Evolutionary conservation across 1,284 basidiomycete species (phyloP), one percentile per base, ranked within the genome.

Genomic region (Thelephora terrestris): DNA sequence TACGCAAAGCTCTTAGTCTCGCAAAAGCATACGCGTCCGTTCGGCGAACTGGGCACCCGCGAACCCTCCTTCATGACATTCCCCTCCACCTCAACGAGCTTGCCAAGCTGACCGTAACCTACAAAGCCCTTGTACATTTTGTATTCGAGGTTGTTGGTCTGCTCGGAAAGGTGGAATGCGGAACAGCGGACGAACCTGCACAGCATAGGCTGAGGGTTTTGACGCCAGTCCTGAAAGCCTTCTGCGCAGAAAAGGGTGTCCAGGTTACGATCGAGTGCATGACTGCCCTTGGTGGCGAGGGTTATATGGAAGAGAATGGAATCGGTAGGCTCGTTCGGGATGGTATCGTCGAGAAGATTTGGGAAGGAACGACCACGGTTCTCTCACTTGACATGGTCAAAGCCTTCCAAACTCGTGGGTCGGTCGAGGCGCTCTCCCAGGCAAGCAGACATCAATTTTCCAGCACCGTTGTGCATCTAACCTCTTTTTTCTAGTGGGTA

Each of bases 301-400:
- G 87, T 0, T 91, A 89, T 57, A 89, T 91, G 85, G 83, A 87
- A 57, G 86, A 91, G 59, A 81, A 76, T 43, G 78, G 21, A 10
- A 52, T 18, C 25, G 38, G 50, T 51, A 75, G 74, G 39, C 55
- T 75, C 42, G 75, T 85, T 38, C 69, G 80, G 5, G 86, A 90
- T 63, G 68, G 71, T 2, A 61, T 83, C 6, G 88, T 89, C 5
- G 85, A 90, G 65, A 79, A 80, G 55, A 87, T 91, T 45, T 91
- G 87, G 87, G 87, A 91, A 64, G 87, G 85, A 0, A 87, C 85
- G 0, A 71, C 73, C 4, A 76, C 76, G 3, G 80, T 88, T 2
- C 70, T 89, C 1, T 71, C 82, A 1, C 62, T 88, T 43, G 86
- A 90, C 58, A 65, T 88, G 36, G 65, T 78, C 4, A 68, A 84